These are phyloP conservation scores for Euptelea pleiosperma DNA, from an alignment of 164 flowering plant genomes.

Conservation along the genomic window DNA sequence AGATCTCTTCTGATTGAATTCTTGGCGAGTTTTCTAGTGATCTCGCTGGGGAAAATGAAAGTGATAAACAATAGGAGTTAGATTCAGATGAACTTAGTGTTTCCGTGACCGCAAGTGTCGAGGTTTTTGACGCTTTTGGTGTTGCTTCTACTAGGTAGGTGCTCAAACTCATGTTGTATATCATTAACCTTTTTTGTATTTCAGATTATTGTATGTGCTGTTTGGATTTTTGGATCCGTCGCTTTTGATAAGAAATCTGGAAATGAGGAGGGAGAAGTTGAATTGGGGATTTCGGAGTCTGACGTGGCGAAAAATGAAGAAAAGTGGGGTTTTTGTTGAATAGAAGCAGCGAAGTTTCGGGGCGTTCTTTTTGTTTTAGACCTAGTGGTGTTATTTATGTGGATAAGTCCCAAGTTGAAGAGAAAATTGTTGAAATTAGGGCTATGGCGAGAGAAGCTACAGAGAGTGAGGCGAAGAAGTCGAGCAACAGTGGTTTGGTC, in stretches of 20 bases:
- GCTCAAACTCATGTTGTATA: conserved; percentile 30
- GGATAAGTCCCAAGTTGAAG: conserved; percentile 38
- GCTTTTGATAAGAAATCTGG: conserved; percentile 20
- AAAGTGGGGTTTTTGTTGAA: conserved; percentile 15
- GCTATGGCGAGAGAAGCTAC: conserved; percentile 74
- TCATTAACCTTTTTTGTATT: conserved; percentile 53
- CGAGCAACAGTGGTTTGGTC: conserved; percentile 14
- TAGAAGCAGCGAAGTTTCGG: conserved; percentile 3
- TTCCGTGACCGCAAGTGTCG: background rate
- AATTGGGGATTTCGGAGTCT: conserved; percentile 11
- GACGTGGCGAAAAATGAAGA: conserved; percentile 11
- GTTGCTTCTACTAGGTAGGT: conserved; percentile 25
- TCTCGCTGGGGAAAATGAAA: conserved; percentile 4
- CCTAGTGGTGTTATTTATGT: conserved; percentile 13
- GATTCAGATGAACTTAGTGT: too few relatives aligned
- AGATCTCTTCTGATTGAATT: background rate
- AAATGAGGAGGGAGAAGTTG: conserved; percentile 6
- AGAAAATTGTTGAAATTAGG: conserved; percentile 55
- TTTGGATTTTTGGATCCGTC: conserved; percentile 41
- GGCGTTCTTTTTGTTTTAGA: background rate
- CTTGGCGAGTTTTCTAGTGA: background rate
- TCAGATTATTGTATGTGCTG: conserved; percentile 58
- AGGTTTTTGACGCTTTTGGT: conserved; percentile 15
- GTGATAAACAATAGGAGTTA: conserved; percentile 8
- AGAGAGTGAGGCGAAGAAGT: conserved; percentile 38